phyloP scores from a whole-genome alignment of 116 monocot species.

The Posidonia oceanica region DNA sequence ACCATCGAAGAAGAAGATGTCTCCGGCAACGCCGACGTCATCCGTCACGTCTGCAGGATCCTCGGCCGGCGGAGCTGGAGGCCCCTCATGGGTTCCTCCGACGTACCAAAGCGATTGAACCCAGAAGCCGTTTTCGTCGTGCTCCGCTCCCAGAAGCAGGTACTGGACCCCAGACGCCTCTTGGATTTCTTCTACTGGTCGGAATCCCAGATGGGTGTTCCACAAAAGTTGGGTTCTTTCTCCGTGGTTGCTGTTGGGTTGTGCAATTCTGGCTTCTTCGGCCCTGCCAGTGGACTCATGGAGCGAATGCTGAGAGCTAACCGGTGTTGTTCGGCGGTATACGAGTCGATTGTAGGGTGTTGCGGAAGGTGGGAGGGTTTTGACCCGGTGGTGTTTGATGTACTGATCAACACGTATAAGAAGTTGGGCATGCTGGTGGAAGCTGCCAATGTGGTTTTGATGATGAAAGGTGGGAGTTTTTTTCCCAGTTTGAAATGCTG shows the following conservation, averaged over 20 bases:
- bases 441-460: constrained; percentile 34
- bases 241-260: constrained; percentile 38
- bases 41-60: constrained; percentile 11
- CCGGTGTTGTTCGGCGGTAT: constrained; percentile 5
- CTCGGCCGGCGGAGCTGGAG: constrained; percentile 27
- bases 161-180: constrained; percentile 39
- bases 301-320: constrained; percentile 37
- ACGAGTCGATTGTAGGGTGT: constrained; percentile 17
- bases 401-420: constrained; percentile 47
- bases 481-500: constrained; percentile 48
- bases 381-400: constrained; percentile 35
- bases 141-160: constrained; percentile 11
- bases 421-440: constrained; percentile 42
- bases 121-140: constrained; percentile 32
- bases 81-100: constrained; percentile 28
- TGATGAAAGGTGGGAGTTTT: constrained; percentile 41
- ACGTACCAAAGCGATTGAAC: constrained; percentile 26
- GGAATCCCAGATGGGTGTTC: constrained; percentile 13
- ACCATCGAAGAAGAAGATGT: too few relatives aligned
- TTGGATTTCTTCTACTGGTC: constrained; percentile 84
- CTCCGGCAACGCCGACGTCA: constrained; percentile 7
- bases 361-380: constrained; percentile 6
- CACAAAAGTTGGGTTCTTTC: constrained; percentile 31
- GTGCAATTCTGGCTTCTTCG: constrained; percentile 29
- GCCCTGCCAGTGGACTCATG: constrained; percentile 33